Evolutionary conservation across 495 filamentous ascomycete genomes (phyloP), one percentile per base, ranked within the genome.

Genomic region (Bacidia gigantensis): DNA sequence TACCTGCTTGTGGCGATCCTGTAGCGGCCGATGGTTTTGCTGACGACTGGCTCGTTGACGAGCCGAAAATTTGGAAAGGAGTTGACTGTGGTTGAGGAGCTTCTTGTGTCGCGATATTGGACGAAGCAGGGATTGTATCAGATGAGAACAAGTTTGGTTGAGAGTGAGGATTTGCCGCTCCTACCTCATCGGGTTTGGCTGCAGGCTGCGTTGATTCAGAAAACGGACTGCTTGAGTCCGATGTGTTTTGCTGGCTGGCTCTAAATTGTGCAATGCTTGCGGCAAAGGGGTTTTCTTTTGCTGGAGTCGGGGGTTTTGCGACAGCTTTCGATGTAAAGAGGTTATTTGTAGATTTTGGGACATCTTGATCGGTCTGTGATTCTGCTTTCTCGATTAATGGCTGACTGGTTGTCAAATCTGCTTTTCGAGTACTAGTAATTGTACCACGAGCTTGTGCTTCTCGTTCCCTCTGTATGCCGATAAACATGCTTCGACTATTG

Each of bases 261-360:
- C 39, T 41, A 38, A 52, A 52, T 9, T 46, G 21, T 18, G 43
- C 14, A 26, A 51, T 51, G 21, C 53, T 56, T 40, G 40, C 46
- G 10, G 53, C 41, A 22, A 56, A 56, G 0, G 54, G 43, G 48
- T 64, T 54, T 26, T 55, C 58, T 56, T 11, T 48, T 12, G 54
- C 57, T 41, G 43, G 40, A 50, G 57, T 26, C 12, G 47, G 35
- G 26, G 64, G 26, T 35, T 60, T 49, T 56, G 66, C 62, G 24
- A 58, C 53, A 12, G 59, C 42, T 53, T 66, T 57, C 18, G 29
- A 14, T 7, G 29, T 14, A 35, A 7, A 35, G 29, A 35, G 29
- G 29, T 35, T 35, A 14, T 5, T 14, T 14, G 29, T 35, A 35
- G 29, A 35, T 7, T 35, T 35, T 35, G 5, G 29, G 7, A 7